Conservation (phyloP, 257 asterid species). For the Plantago ovata region DNA sequence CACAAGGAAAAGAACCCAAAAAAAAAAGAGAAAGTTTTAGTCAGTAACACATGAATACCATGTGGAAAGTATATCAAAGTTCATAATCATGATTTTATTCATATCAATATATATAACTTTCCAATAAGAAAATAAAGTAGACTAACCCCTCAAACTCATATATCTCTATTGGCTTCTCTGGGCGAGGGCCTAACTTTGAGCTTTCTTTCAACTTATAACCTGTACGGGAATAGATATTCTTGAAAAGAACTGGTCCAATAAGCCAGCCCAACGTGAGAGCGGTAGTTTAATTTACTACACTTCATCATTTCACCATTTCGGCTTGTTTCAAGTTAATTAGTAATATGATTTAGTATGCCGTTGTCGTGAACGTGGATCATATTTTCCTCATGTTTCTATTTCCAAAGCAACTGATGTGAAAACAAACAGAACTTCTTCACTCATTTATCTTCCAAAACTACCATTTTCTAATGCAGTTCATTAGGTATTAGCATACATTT, state of each 20-base stretch:
- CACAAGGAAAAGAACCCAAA: slow-evolving; percentile 33
- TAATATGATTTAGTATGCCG: too few relatives aligned
- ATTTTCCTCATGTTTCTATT: too few relatives aligned
- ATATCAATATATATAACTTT: not conserved
- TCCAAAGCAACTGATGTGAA: too few relatives aligned
- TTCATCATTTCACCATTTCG: too few relatives aligned
- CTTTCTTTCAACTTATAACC: slow-evolving; percentile 86
- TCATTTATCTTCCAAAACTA: too few relatives aligned
- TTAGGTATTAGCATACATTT: too few relatives aligned
- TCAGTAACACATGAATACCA: slow-evolving; percentile 19
- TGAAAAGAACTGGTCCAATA: slow-evolving; percentile 5
- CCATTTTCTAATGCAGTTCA: too few relatives aligned
- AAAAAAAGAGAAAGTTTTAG: slow-evolving; percentile 30
- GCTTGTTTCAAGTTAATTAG: too few relatives aligned
- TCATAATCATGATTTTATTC: slow-evolving; percentile 1
- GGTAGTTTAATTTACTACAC: too few relatives aligned
- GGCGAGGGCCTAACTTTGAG: slow-evolving; percentile 86
- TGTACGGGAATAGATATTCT: slow-evolving; percentile 28
- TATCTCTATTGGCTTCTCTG: slow-evolving; percentile 87
- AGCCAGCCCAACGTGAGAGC: too few relatives aligned
- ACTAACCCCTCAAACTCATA: slow-evolving; percentile 80
- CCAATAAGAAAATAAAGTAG: slow-evolving; percentile 5
- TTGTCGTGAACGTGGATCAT: too few relatives aligned
- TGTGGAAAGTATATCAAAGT: slow-evolving; percentile 1
- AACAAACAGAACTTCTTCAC: too few relatives aligned